Conservation (phyloP, 345 rosid species). For the Sisymbrium altissimum region DNA sequence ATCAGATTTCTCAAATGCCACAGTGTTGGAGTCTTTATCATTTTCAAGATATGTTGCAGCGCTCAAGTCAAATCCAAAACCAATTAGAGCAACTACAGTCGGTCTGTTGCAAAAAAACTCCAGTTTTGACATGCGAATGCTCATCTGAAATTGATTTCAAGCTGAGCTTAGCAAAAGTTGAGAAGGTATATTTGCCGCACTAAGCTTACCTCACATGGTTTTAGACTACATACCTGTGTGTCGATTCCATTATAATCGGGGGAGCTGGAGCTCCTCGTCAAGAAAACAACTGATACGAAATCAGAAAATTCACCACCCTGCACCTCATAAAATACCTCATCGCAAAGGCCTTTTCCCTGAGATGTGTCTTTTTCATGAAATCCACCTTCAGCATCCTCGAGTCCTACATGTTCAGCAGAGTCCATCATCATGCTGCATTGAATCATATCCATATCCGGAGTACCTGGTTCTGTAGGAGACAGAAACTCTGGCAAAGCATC, state of each 20-base stretch:
- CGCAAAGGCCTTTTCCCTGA: slow-evolving; percentile 50
- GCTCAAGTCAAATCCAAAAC: slow-evolving; percentile 82
- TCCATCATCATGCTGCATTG: slow-evolving; percentile 44
- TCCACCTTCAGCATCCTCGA: slow-evolving; percentile 49
- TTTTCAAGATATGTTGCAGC: slow-evolving; percentile 35
- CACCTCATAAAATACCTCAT: slow-evolving; percentile 86
- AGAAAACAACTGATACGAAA: slow-evolving; percentile 82
- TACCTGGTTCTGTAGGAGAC: slow-evolving; percentile 54
- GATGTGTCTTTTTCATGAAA: slow-evolving; percentile 45
- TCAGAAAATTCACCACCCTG: slow-evolving; percentile 64
- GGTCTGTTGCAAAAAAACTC: slow-evolving; percentile 96
- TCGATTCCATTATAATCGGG: slow-evolving; percentile 86
- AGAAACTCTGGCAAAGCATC: slow-evolving; percentile 93
- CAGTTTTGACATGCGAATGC: slow-evolving; percentile 89
- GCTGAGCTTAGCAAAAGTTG: slow-evolving; percentile 35
- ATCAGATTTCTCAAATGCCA: slow-evolving; percentile 45
- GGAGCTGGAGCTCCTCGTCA: slow-evolving; percentile 70
- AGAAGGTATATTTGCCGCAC: slow-evolving; percentile 2
- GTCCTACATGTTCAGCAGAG: slow-evolving; percentile 37
- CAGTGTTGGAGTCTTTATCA: slow-evolving; percentile 32
- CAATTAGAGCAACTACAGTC: slow-evolving; percentile 91
- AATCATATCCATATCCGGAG: slow-evolving; percentile 44
- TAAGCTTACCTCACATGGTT: slow-evolving; percentile 21
- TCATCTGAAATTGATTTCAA: slow-evolving; percentile 65
- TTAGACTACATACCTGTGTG: slow-evolving; percentile 62